These are phyloP conservation scores for Crepidotus variabilis DNA, from an alignment of 768 basidiomycete species.

Conservation along the genomic window DNA sequence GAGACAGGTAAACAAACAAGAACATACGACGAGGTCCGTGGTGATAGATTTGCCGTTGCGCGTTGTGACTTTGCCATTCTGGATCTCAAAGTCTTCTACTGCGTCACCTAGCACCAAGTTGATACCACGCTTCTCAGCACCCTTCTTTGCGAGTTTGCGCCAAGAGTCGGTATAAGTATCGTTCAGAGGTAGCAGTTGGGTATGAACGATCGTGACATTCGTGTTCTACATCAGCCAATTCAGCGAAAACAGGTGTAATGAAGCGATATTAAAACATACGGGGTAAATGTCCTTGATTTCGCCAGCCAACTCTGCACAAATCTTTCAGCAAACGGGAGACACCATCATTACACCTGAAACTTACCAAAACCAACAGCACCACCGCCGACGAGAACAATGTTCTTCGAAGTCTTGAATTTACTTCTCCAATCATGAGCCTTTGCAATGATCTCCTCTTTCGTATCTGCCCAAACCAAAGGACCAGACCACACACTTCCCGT, in stretches of 20 bases:
- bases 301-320: constrained; percentile 30
- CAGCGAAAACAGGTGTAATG: constrained; percentile 19
- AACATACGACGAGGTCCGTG: constrained; percentile 58
- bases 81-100: constrained; percentile 40
- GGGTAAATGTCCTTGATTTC: constrained; percentile 38
- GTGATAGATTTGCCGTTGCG: constrained; percentile 44
- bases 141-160: constrained; percentile 42
- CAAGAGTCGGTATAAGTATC: constrained; percentile 49
- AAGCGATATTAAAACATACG: constrained; percentile 20
- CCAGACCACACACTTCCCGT: constrained; percentile 56
- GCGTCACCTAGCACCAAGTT: constrained; percentile 50
- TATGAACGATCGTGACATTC: constrained; percentile 61
- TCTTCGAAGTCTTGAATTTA: constrained; percentile 32
- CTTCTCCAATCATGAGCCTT: constrained; percentile 26
- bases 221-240: constrained; percentile 30
- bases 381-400: constrained; percentile 53
- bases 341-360: constrained; percentile 4
- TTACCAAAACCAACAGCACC: constrained; percentile 49
- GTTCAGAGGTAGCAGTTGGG: constrained; percentile 50
- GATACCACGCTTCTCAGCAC: constrained; percentile 40
- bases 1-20: not conserved
- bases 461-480: constrained; percentile 40
- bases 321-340: not conserved
- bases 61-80: constrained; percentile 40
- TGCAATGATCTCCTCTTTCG: constrained; percentile 19